Evolutionary conservation across 1,284 basidiomycete genomes (phyloP).

Genomic region (Coniferiporia weirii): DNA sequence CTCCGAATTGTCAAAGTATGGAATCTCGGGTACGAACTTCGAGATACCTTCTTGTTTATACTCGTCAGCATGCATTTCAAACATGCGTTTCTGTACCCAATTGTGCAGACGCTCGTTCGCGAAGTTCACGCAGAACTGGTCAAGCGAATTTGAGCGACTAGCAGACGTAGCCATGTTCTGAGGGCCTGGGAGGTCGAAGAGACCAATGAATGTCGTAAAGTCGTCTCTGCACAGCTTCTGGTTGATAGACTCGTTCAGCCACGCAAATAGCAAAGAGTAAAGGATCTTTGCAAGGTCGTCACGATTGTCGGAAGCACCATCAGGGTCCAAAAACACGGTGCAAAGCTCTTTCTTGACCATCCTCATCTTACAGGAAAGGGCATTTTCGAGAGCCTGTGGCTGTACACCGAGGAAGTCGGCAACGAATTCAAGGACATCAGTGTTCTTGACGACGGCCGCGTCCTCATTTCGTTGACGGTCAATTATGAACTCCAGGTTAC

Average conservation of each 20-base stretch:
- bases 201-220: constrained; percentile 88
- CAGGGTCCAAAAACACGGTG: constrained; percentile 92
- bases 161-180: constrained; percentile 70
- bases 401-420: constrained; percentile 90
- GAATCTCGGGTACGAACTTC: constrained; percentile 61
- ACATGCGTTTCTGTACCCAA: constrained; percentile 77
- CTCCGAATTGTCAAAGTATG: constrained; percentile 91
- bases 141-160: constrained; percentile 82
- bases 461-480: constrained; percentile 82
- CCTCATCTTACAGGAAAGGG: constrained; percentile 89
- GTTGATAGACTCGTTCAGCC: constrained; percentile 96
- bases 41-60: constrained; percentile 84
- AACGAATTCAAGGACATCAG: constrained; percentile 74
- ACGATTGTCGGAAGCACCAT: constrained; percentile 87
- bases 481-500: constrained; percentile 91
- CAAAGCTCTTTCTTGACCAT: constrained; percentile 92
- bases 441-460: constrained; percentile 81
- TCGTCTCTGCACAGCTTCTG: constrained; percentile 89
- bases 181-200: constrained; percentile 93
- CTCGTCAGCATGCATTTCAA: constrained; percentile 76
- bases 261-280: constrained; percentile 92
- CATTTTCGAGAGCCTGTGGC: constrained; percentile 69
- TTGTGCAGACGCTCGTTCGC: constrained; percentile 88
- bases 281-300: constrained; percentile 92
- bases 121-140: constrained; percentile 96